Base-by-base conservation (phyloP, 306 rosid species). In the Comarum palustre region DNA sequence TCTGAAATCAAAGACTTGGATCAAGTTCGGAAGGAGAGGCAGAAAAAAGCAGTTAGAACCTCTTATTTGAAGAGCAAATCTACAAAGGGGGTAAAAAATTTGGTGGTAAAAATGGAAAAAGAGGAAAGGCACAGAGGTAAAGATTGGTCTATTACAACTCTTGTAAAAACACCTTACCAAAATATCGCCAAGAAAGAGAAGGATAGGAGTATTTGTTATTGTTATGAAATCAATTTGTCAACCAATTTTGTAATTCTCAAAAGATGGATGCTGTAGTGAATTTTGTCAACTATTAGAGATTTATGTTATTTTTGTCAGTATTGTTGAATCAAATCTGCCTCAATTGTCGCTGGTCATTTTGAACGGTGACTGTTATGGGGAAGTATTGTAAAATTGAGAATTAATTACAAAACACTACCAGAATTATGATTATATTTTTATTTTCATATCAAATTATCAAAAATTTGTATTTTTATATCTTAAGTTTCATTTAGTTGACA, bases 21-120 rank as follows among this genome's bases (percentile, higher is more conserved):
- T 25, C 96, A 91, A 84, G 80, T 94, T 75, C 81, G 95, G 57
- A 94, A 91, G 82, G 90, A 93, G 74, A 87, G 96, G 77, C 92
- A 94, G 88, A 83, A 72, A 39, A 89, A 94, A 39, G 92, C 91
- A 2, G 74, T 52, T 79, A 85, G 54, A 61, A 68, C 80, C 62
- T 79, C 96, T 5, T 39, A 81, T 22, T 60, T 81, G 73, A 91
- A 89, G 84, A 85, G 69, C 86, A 89, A 84, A 78, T 66, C 88
- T 8, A 45, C 73, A 0, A 92, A 79, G 79, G 90, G 79, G 92
- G 95, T 74, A 91, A 84, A 64, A 80, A 77, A 9, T 73, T 72
- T 48, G 90, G 93, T 48, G 90, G 94, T 77, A 81, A 42, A 82
- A 82, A 77, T 54, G 96, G 90, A 6, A 87, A 79, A 69, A 82